Percentiles rank a stretch among this genome's conserved stretches.
Evolutionary conservation across 495 filamentous ascomycete species (phyloP).

Genomic region (Tuber magnatum): DNA sequence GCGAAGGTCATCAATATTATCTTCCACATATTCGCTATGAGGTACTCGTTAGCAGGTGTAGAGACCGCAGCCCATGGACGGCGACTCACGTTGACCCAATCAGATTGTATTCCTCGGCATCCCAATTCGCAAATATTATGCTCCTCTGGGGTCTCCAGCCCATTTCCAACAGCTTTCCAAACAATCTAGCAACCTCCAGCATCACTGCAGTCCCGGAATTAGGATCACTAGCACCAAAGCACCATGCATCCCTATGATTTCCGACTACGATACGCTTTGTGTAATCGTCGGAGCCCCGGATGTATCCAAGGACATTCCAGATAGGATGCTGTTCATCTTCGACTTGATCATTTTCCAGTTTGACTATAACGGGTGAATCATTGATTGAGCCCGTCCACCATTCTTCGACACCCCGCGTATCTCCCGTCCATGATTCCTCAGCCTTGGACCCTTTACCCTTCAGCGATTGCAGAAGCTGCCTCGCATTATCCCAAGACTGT

Average conservation of each 20-base stretch:
- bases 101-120: conserved; percentile 84
- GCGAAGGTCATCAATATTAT: conserved; percentile 51
- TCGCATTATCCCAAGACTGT: conserved; percentile 72
- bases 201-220: conserved; percentile 86
- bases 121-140: conserved; percentile 94
- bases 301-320: conserved; percentile 79
- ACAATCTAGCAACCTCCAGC: conserved; percentile 74
- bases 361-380: conserved; percentile 63
- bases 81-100: conserved; percentile 67
- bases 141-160: conserved; percentile 90
- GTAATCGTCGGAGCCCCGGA: conserved; percentile 70
- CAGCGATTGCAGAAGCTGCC: conserved; percentile 66
- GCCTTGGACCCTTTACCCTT: conserved; percentile 67
- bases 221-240: conserved; percentile 77
- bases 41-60: background rate
- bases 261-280: conserved; percentile 86
- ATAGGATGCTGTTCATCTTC: conserved; percentile 75
- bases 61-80: background rate
- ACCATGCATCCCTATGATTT: conserved; percentile 91
- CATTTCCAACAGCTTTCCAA: conserved; percentile 63
- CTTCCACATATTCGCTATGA: conserved; percentile 69
- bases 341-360: conserved; percentile 81
- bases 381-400: conserved; percentile 73
- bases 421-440: conserved; percentile 68
- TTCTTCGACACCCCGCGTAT: conserved; percentile 59